These are phyloP conservation scores for Falciphora oryzae DNA, from an alignment of 2,329 filamentous ascomycete genomes.

Conservation along the genomic window DNA sequence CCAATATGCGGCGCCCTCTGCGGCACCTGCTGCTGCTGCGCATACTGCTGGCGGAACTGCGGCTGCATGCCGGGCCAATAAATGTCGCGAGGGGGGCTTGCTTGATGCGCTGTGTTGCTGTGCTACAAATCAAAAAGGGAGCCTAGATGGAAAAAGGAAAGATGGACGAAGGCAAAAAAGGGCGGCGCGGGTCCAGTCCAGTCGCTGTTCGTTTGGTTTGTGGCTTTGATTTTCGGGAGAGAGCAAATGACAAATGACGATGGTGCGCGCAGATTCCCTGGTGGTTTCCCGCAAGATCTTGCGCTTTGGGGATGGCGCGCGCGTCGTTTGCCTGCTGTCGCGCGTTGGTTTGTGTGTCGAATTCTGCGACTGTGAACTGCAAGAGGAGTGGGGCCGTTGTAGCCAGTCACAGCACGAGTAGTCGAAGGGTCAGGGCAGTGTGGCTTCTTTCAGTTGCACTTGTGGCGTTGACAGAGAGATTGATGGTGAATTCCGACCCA, in stretches of 20 bases:
- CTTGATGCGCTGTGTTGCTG: background rate
- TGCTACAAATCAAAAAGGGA: background rate
- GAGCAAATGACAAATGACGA: background rate
- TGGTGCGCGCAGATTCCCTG: no score
- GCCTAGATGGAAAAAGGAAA: background rate
- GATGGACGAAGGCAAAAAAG: background rate
- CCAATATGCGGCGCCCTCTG: slow-evolving; percentile 43
- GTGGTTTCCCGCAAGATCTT: background rate
- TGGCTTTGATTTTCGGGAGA: background rate
- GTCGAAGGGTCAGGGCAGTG: no score
- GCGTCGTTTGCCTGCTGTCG: background rate
- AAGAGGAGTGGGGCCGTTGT: background rate
- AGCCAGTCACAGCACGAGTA: no score
- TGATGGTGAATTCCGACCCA: no score
- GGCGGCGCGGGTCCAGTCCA: background rate
- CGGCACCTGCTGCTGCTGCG: slow-evolving; percentile 44
- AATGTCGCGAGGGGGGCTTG: background rate
- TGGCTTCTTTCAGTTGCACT: no score
- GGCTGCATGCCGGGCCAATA: slow-evolving; percentile 39
- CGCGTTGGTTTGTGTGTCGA: background rate
- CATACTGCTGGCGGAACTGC: slow-evolving; percentile 36
- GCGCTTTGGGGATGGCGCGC: background rate
- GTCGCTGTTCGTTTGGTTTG: background rate
- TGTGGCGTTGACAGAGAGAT: no score
- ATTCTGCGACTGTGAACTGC: background rate